phyloP scores from a whole-genome alignment of 73 alveolate genomes.

The Tetrahymena thermophila region DNA sequence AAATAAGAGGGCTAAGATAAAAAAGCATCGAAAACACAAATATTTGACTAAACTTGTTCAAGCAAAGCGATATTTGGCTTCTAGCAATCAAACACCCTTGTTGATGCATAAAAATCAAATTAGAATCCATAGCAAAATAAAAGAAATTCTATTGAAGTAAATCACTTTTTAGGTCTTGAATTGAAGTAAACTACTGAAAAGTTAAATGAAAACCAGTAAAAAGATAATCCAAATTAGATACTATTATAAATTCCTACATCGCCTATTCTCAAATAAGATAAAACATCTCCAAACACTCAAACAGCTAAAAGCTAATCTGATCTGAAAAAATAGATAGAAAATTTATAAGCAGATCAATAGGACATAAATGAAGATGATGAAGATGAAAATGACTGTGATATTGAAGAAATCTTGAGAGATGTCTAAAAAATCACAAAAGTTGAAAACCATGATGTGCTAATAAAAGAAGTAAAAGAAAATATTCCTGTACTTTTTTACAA shows the following conservation, averaged over 20 bases:
- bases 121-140: background rate
- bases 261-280: background rate
- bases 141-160: background rate
- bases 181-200: too few relatives aligned
- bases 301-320: background rate
- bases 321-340: background rate
- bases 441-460: background rate
- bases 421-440: background rate
- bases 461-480: background rate
- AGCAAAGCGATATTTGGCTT: background rate
- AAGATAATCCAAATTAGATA: background rate
- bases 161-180: background rate
- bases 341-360: background rate
- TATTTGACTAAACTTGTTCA: background rate
- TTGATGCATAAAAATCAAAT: background rate
- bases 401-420: background rate
- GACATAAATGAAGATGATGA: background rate
- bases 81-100: background rate
- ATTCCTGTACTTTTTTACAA: background rate
- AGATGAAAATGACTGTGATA: background rate
- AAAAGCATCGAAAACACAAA: background rate
- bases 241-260: background rate
- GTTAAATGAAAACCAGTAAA: background rate
- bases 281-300: background rate
- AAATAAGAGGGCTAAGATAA: background rate